Base-by-base conservation (phyloP, 495 filamentous ascomycete species). In the Penicillium soppii region DNA sequence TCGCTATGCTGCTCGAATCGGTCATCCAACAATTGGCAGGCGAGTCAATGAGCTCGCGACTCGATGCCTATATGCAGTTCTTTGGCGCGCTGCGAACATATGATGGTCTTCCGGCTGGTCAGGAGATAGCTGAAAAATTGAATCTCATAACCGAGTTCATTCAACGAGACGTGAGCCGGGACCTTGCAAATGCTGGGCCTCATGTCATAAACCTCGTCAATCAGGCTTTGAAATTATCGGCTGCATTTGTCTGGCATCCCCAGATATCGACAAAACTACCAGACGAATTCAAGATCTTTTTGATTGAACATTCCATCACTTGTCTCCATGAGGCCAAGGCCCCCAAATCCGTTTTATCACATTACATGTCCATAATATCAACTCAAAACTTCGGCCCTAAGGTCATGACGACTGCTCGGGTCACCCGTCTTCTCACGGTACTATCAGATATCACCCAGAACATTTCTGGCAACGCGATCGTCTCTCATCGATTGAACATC, bases 11-110 rank as follows among this genome's bases (percentile, higher is more conserved):
- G 50, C 63, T 78, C 15, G 86, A 95, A 58, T 95, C 89, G 1
- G 82, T 88, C 3, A 79, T 85, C 26, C 81, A 88, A 67, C 87
- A 92, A 61, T 75, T 98, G 47, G 88, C 87, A 16, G 82, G 85
- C 19, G 78, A 80, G 27, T 82, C 87, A 27, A 72, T 84, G 27
- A 78, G 78, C 39, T 82, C 82, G 9, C 83, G 86, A 56, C 61
- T 92, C n/a, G 94, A 98, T 69, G 86, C 90, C 15, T 97, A 98
- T 62, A 81, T 84, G 61, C 84, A 86, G 52, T 76, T 98, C 40
- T 82, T 85, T 16, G 81, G 81, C n/a, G 82, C 84, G 10, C 67
- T 95, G 47, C 85, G 87, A 53, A 82, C 86, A 7, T 94, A 92
- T 43, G 88, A 91, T 44, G 84, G 85, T 32, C 63, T 90, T 10